Evolutionary conservation across 805 yeast genomes (phyloP), one percentile per base, ranked within the genome.

Genomic region (Pichia thaimueangensis): DNA sequence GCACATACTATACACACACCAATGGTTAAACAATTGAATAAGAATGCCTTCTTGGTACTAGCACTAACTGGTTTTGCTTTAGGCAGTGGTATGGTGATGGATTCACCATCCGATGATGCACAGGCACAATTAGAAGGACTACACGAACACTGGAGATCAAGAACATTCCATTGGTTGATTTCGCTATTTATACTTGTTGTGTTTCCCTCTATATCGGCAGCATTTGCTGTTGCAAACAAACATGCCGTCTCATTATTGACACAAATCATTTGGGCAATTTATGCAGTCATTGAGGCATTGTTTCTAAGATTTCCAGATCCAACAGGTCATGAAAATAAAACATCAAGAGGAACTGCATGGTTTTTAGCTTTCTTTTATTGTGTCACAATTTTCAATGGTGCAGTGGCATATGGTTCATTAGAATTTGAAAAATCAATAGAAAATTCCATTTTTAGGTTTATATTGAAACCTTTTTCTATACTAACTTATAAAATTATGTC

Each of bases 261-360:
- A 8, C 86, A 78, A 52, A 46, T 67, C 4, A 49, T 69, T 0
- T 63, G 74, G 34, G 67, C 74, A 0, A 65, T 55, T 0, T 83
- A 80, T 54, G 71, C 80, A 1, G 60, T 70, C 0, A 45, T 78
- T 21, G 93, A 83, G 45, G 73, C 77, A 2, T 35, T 78, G 2
- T 60, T 81, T 39, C 63, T 82, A 9, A 63, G 75, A 36, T 83
- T 81, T 53, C 80, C 84, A 1, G 91, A 83, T 55, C 67, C 67
- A 28, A 69, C 73, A 41, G 81, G 80, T 30, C 77, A 78, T 43
- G 91, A 83, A 55, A 82, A 81, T 57, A 62, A 73, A 43, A 78
- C 86, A 1, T 76, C 84, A 11, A 67, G 76, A 42, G 86, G 86
- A 0, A 76, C 87, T 0, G 76, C 78, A n/a, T 76, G 83, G 80